phyloP scores from a whole-genome alignment of 305 asterid species.

The Stenogyne calaminthoides region DNA sequence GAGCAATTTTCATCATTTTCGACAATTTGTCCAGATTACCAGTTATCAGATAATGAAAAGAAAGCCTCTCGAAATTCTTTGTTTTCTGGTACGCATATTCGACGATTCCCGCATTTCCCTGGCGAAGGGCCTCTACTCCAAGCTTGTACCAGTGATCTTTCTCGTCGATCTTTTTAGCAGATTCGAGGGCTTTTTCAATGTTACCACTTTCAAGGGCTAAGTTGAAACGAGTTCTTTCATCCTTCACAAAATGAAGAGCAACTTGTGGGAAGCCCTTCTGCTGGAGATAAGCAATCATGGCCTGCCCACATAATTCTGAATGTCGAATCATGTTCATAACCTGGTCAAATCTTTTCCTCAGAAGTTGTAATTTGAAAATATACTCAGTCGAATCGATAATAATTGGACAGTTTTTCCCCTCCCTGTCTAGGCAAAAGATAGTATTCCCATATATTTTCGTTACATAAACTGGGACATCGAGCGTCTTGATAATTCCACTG shows the following conservation, averaged over 20 bases:
- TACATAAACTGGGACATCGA: constrained; percentile 81
- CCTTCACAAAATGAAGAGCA: constrained; percentile 71
- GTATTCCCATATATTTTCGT: constrained; percentile 77
- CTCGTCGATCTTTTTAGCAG: constrained; percentile 77
- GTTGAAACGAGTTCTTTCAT: constrained; percentile 69
- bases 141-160: constrained; percentile 85
- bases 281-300: constrained; percentile 64
- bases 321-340: constrained; percentile 59
- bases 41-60: constrained; percentile 73
- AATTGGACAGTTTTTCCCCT: constrained; percentile 72
- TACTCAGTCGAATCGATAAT: constrained; percentile 79
- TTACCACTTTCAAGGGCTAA: too few species aligned
- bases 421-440: constrained; percentile 80
- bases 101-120: constrained; percentile 82
- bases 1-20: too few species aligned
- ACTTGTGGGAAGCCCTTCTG: constrained; percentile 77
- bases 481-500: constrained; percentile 67
- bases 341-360: constrained; percentile 54
- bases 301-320: constrained; percentile 77
- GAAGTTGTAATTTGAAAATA: constrained; percentile 57
- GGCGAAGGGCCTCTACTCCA: constrained; percentile 89
- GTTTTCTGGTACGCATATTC: constrained; percentile 87
- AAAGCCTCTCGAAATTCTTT: constrained; percentile 75
- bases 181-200: too few species aligned
- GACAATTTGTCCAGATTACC: constrained; percentile 75